Conservation (phyloP, 108 stramenopile genomes). For the Bacterosira constricta region DNA sequence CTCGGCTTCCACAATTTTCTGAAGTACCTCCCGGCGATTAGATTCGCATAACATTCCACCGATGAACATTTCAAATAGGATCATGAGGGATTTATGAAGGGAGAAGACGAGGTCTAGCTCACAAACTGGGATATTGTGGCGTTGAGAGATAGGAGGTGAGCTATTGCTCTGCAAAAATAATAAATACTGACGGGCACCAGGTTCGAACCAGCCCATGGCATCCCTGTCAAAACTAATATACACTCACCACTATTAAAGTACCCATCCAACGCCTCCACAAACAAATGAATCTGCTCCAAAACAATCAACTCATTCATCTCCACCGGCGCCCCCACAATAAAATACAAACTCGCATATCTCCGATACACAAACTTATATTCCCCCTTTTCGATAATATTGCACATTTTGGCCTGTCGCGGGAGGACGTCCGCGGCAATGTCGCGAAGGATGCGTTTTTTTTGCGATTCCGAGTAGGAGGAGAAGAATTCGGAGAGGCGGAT, state of each 20-base stretch:
- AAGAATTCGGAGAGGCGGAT: conserved; percentile 89
- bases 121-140: conserved; percentile 61
- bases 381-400: conserved; percentile 98
- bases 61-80: conserved; percentile 95
- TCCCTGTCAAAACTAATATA: background rate
- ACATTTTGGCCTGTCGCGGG: conserved; percentile 98
- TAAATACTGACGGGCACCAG: too few species aligned
- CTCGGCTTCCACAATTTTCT: conserved; percentile 85
- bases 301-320: conserved; percentile 88
- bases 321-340: conserved; percentile 81
- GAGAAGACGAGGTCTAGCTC: conserved; percentile 98
- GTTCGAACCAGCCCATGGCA: too few species aligned
- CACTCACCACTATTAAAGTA: conserved; percentile 90
- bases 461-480: conserved; percentile 78
- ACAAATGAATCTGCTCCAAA: conserved; percentile 97
- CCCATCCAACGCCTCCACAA: conserved; percentile 97
- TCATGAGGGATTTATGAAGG: conserved; percentile 93
- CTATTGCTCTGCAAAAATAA: too few species aligned
- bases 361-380: conserved; percentile 93
- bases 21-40: conserved; percentile 83
- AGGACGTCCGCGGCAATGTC: conserved; percentile 93
- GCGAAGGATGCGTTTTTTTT: conserved; percentile 91
- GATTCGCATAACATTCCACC: conserved; percentile 92
- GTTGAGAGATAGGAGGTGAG: too few species aligned
- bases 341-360: conserved; percentile 88